Conservation (phyloP, 1,139 yeast genomes). For the Yamadazyma sp. region DNA sequence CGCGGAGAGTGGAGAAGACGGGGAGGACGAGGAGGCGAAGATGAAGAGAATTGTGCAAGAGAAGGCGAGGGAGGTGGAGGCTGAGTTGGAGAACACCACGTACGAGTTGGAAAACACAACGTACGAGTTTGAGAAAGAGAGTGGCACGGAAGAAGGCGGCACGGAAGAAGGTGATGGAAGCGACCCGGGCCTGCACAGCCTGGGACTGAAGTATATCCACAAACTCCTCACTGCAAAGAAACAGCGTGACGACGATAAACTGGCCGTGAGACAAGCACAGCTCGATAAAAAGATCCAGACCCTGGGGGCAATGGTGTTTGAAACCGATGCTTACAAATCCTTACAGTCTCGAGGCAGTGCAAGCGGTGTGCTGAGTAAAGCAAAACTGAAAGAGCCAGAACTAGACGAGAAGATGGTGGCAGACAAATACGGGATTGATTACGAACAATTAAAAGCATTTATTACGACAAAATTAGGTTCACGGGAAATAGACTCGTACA, state of each 20-base stretch:
- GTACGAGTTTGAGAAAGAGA: too few relatives aligned
- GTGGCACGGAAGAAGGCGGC: too few relatives aligned
- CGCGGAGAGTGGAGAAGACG: conserved; percentile 6
- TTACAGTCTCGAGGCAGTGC: too few relatives aligned
- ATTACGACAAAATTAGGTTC: conserved; percentile 15
- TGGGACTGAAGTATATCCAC: conserved; percentile 12
- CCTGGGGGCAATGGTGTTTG: conserved; percentile 12
- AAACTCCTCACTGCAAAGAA: conserved; percentile 11
- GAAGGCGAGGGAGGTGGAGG: conserved; percentile 5
- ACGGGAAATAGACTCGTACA: conserved; percentile 15
- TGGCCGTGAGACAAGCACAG: conserved; percentile 2
- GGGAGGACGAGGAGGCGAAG: conserved; percentile 5
- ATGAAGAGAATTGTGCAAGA: conserved; percentile 5
- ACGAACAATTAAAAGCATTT: conserved; percentile 6
- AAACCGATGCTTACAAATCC: conserved; percentile 12
- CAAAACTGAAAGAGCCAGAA: background rate
- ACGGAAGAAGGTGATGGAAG: background rate
- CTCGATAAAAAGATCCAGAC: conserved; percentile 5
- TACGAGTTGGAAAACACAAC: background rate
- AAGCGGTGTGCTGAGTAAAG: too few relatives aligned
- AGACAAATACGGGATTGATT: conserved; percentile 4
- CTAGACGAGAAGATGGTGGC: background rate
- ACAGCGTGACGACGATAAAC: conserved; percentile 10
- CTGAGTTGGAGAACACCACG: background rate
- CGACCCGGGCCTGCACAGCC: too few relatives aligned